phyloP scores from a whole-genome alignment of 768 basidiomycete genomes.

The Pleurotus giganteus region DNA sequence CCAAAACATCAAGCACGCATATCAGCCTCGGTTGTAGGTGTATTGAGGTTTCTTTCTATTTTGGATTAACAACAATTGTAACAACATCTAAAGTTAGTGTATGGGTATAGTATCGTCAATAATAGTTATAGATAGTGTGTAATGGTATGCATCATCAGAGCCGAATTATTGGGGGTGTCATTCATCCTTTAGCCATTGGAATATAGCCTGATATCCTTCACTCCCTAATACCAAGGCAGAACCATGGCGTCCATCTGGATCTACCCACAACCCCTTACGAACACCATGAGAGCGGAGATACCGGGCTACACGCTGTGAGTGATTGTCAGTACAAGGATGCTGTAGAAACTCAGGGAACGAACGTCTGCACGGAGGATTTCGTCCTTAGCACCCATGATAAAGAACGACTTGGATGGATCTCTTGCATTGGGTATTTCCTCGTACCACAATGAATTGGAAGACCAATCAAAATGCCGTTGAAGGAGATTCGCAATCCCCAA shows the following conservation, averaged over 20 bases:
- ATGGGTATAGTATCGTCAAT: neutral
- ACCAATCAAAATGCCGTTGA: slow-evolving; percentile 83
- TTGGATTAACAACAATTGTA: neutral
- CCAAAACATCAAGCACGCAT: neutral
- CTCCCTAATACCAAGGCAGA: slow-evolving; percentile 53
- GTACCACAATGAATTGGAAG: slow-evolving; percentile 84
- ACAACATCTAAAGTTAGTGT: neutral
- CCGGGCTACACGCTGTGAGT: slow-evolving; percentile 59
- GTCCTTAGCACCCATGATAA: slow-evolving; percentile 83
- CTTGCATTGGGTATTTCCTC: slow-evolving; percentile 84
- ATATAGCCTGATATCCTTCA: slow-evolving; percentile 51
- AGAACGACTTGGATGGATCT: slow-evolving; percentile 63
- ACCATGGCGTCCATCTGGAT: slow-evolving; percentile 63
- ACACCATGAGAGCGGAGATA: slow-evolving; percentile 80
- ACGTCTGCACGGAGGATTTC: slow-evolving; percentile 75
- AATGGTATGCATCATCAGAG: neutral
- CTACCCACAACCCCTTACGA: slow-evolving; percentile 61
- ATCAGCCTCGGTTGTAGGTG: neutral
- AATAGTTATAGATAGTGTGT: slow-evolving; percentile 9
- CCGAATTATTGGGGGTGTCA: neutral
- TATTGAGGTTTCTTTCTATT: neutral
- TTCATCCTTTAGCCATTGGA: slow-evolving; percentile 56
- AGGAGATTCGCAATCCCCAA: slow-evolving; percentile 85
- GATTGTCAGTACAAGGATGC: neutral
- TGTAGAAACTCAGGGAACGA: slow-evolving; percentile 16